Conservation (phyloP, 2,329 filamentous ascomycete genomes). For the Aureobasidium sp. region DNA sequence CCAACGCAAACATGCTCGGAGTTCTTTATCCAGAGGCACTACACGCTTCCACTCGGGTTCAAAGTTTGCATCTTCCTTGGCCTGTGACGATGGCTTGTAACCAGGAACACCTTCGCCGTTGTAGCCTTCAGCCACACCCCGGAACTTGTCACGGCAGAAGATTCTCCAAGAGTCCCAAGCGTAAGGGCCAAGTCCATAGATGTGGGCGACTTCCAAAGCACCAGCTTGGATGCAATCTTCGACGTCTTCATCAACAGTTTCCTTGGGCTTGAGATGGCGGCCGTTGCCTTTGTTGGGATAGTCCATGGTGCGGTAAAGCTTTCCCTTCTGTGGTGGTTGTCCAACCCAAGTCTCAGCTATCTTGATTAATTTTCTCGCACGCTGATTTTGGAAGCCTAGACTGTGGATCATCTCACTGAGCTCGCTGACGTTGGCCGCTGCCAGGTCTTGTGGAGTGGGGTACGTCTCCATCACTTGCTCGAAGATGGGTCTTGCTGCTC, state of each 20-base stretch:
- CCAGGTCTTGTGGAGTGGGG: conserved; percentile 58
- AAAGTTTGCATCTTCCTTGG: conserved; percentile 38
- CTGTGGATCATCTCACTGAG: conserved; percentile 59
- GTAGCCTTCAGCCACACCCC: conserved; percentile 60
- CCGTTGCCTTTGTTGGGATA: conserved; percentile 48
- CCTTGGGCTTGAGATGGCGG: conserved; percentile 40
- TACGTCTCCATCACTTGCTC: conserved; percentile 61
- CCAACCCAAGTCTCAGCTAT: conserved; percentile 64
- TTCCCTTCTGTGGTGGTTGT: conserved; percentile 53
- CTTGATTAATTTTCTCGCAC: conserved; percentile 60
- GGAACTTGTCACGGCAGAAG: conserved; percentile 75
- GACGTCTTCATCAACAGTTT: conserved; percentile 43
- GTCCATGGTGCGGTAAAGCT: conserved; percentile 50
- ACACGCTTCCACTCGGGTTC: conserved; percentile 91
- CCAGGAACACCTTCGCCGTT: conserved; percentile 48
- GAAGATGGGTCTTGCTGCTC: conserved; percentile 68
- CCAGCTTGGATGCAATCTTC: conserved; percentile 36
- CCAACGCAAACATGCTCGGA: conserved; percentile 81
- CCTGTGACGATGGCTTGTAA: conserved; percentile 25
- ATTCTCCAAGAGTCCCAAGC: conserved; percentile 88
- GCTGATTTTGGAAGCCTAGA: conserved; percentile 63
- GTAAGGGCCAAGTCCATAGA: conserved; percentile 71
- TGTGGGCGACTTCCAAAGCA: conserved; percentile 77
- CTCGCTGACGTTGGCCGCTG: conserved; percentile 48
- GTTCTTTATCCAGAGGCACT: conserved; percentile 74